phyloP scores from a whole-genome alignment of 148 eudicot species.

The Spergularia marina region DNA sequence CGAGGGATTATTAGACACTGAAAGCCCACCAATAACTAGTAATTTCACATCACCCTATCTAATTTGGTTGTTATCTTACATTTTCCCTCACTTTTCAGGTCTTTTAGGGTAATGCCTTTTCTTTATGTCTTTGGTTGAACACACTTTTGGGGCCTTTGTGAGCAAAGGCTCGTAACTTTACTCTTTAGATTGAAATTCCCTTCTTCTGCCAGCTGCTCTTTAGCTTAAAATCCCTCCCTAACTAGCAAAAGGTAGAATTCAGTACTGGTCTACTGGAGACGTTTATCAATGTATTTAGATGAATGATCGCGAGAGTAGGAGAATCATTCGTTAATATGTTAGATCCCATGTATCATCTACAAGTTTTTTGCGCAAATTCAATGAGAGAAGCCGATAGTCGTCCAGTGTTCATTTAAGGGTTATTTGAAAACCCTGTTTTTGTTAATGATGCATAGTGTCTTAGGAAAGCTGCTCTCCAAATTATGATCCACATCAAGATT shows the following conservation, averaged over 20 bases:
- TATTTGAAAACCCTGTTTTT: not conserved
- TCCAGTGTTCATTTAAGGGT: not conserved
- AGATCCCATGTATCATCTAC: not conserved
- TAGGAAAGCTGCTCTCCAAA: no score
- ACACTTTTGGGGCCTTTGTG: constrained; percentile 15
- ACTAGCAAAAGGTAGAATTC: not conserved
- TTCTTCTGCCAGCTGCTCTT: constrained; percentile 20
- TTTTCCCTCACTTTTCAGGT: constrained; percentile 27
- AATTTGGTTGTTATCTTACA: constrained; percentile 9
- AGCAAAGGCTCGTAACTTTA: constrained; percentile 25
- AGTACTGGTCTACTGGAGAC: not conserved
- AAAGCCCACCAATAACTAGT: constrained; percentile 39
- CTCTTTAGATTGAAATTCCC: constrained; percentile 10
- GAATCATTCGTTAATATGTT: not conserved
- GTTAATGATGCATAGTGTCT: no score
- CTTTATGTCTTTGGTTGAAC: constrained; percentile 19
- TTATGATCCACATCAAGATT: no score
- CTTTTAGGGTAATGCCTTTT: constrained; percentile 20
- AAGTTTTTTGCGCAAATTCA: not conserved
- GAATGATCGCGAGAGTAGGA: not conserved
- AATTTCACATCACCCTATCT: constrained; percentile 24
- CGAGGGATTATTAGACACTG: constrained; percentile 21
- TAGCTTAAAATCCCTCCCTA: not conserved
- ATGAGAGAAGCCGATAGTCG: not conserved
- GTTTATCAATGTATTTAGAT: not conserved